These are phyloP conservation scores for Cytospora schulzeri DNA, from an alignment of 2,329 filamentous ascomycete genomes.

Conservation along the genomic window DNA sequence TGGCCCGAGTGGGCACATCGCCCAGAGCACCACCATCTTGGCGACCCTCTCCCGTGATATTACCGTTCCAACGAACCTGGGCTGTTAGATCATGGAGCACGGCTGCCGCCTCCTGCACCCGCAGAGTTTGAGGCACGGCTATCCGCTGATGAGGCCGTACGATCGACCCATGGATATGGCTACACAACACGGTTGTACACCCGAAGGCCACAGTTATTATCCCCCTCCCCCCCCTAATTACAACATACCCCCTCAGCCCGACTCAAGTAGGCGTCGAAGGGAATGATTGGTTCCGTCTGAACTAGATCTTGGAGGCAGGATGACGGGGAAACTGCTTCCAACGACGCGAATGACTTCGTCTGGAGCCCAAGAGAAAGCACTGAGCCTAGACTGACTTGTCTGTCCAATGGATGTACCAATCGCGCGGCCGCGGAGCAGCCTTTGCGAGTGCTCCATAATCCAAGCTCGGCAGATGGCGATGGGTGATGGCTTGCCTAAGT, in stretches of 20 bases:
- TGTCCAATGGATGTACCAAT: neutral
- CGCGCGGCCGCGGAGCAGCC: too few relatives aligned
- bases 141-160: neutral
- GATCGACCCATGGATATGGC: neutral
- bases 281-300: neutral
- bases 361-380: neutral
- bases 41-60: neutral
- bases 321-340: neutral
- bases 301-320: neutral
- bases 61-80: neutral
- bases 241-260: neutral
- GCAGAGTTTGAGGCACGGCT: neutral
- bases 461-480: neutral
- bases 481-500: neutral
- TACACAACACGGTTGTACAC: neutral
- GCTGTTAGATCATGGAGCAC: neutral
- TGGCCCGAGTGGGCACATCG: neutral
- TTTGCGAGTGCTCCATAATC: neutral
- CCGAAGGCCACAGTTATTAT: neutral
- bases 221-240: neutral
- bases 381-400: neutral
- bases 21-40: neutral
- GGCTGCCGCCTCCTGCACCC: neutral
- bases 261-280: neutral
- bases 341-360: neutral